Evolutionary conservation across 2,329 filamentous ascomycete species (phyloP).

Genomic region (Botrytis fabae): DNA sequence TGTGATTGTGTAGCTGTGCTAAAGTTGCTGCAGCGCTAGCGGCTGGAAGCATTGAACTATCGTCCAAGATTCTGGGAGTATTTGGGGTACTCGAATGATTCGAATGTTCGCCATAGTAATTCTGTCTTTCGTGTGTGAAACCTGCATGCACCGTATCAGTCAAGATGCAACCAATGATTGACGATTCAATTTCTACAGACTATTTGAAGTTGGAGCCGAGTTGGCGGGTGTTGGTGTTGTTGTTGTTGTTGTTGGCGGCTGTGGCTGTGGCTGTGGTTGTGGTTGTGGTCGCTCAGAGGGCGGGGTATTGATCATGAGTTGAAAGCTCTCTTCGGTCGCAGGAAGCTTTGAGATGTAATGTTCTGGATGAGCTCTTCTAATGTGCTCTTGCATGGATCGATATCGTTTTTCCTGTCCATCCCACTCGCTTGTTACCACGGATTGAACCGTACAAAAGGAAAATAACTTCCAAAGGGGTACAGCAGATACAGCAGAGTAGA

Average conservation of each 20-base stretch:
- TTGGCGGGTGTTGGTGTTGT: background rate
- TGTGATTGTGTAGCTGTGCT: constrained; percentile 80
- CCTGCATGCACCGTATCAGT: constrained; percentile 41
- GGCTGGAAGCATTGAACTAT: constrained; percentile 65
- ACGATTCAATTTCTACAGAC: constrained; percentile 29
- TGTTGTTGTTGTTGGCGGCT: background rate
- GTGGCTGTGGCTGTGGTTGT: constrained; percentile 8
- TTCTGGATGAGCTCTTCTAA: constrained; percentile 92
- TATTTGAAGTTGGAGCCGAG: constrained; percentile 36
- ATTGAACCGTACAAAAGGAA: constrained; percentile 38
- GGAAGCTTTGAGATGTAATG: constrained; percentile 98
- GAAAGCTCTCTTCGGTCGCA: constrained; percentile 95
- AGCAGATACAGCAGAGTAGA: constrained; percentile 38
- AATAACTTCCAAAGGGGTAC: constrained; percentile 35
- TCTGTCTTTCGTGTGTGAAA: constrained; percentile 63
- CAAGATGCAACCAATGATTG: constrained; percentile 27
- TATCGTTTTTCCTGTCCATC: constrained; percentile 80
- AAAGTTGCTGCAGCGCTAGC: constrained; percentile 82
- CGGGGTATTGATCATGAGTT: constrained; percentile 45
- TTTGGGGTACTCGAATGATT: constrained; percentile 61
- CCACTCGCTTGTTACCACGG: constrained; percentile 40
- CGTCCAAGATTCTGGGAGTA: constrained; percentile 68
- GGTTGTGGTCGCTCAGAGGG: constrained; percentile 52
- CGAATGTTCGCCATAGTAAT: constrained; percentile 60
- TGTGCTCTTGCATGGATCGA: constrained; percentile 99